Conservation (phyloP, 2,329 filamentous ascomycete species). For the Epichloe gansuensis region DNA sequence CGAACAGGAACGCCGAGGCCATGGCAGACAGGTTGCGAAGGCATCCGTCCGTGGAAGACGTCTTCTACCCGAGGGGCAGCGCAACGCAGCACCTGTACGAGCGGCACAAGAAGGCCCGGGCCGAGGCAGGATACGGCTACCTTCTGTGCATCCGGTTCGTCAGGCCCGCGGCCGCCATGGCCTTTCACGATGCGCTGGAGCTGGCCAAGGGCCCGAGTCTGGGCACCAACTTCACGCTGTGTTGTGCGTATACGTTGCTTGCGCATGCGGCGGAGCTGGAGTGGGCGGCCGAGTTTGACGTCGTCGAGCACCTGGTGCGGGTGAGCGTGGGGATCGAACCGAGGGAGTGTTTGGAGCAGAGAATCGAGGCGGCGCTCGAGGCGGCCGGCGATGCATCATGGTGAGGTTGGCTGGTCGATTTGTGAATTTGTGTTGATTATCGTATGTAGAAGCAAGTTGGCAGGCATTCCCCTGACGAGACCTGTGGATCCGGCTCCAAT, state of each 20-base stretch:
- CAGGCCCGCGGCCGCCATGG: conserved; percentile 19
- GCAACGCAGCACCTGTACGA: conserved; percentile 23
- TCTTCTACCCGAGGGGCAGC: conserved; percentile 30
- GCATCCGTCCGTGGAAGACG: conserved; percentile 13
- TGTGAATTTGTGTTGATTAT: no score
- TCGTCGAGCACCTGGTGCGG: conserved; percentile 28
- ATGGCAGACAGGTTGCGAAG: conserved; percentile 15
- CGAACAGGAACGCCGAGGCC: conserved; percentile 15
- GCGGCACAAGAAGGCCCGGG: conserved; percentile 14
- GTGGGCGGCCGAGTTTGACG: conserved; percentile 26
- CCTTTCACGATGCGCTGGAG: conserved; percentile 36
- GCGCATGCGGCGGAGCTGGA: conserved; percentile 26
- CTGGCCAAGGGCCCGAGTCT: conserved; percentile 38
- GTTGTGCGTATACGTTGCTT: conserved; percentile 27
- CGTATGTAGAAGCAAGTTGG: no score
- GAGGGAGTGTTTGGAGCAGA: neutral
- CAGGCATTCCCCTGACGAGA: no score
- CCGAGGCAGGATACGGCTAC: conserved; percentile 35
- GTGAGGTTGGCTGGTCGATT: neutral
- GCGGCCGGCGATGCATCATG: neutral
- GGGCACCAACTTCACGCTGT: conserved; percentile 37
- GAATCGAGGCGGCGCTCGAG: neutral
- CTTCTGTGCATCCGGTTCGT: conserved; percentile 38
- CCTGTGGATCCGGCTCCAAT: no score
- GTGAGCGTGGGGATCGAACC: conserved; percentile 32